phyloP scores from a whole-genome alignment of 345 rosid genomes.

The Corchorus olitorius region DNA sequence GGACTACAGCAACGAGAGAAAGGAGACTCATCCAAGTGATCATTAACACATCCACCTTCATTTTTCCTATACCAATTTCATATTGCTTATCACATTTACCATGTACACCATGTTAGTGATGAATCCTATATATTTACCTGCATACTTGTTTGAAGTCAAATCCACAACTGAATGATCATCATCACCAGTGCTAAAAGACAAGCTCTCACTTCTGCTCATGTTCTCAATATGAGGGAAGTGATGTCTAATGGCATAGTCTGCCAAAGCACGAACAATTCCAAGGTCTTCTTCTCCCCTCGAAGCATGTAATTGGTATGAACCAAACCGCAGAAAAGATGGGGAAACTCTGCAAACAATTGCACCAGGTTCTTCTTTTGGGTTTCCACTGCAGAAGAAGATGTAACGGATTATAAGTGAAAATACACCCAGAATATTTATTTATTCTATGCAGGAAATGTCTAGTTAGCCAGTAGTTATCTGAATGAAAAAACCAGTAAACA shows the following conservation, averaged over 20 bases:
- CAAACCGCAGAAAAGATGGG: conserved; percentile 84
- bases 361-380: conserved; percentile 94
- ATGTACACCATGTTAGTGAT: background rate
- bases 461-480: background rate
- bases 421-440: background rate
- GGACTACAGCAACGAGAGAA: background rate
- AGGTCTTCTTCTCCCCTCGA: conserved; percentile 92
- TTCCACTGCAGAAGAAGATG: conserved; percentile 64
- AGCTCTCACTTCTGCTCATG: conserved; percentile 74
- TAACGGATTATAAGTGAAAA: conserved; percentile 14
- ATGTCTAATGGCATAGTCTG: conserved; percentile 89
- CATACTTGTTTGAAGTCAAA: conserved; percentile 93
- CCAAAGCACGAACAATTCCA: conserved; percentile 68
- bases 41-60: conserved; percentile 7
- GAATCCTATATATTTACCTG: conserved; percentile 52
- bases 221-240: conserved; percentile 90
- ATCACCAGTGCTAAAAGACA: conserved; percentile 83
- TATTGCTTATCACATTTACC: background rate
- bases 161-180: conserved; percentile 83
- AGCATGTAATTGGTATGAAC: conserved; percentile 91
- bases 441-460: conserved; percentile 5
- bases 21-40: background rate
- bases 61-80: conserved; percentile 3
- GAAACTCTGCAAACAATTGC: conserved; percentile 96
- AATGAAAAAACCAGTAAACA: conserved; percentile 31